Percentiles rank a stretch among this genome's conserved stretches.
Evolutionary conservation across 1,284 basidiomycete genomes (phyloP).

Genomic region (Schizophyllum commune): DNA sequence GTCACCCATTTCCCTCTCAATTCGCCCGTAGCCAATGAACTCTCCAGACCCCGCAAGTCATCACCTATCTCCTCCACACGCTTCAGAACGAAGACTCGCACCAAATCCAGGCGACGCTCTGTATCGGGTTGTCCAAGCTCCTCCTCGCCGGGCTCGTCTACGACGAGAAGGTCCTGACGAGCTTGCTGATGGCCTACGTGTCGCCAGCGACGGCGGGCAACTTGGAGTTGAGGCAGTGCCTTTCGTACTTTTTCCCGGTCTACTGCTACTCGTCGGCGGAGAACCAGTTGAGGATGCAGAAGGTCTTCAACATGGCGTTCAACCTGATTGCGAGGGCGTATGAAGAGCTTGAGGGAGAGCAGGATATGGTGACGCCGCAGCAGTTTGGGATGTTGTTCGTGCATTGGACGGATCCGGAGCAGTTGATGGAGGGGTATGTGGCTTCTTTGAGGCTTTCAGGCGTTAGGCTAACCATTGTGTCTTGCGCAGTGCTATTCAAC

Average conservation of each 20-base stretch:
- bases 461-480: conserved; percentile 1
- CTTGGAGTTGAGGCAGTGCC: conserved; percentile 83
- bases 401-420: conserved; percentile 92
- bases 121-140: conserved; percentile 85
- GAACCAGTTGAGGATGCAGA: conserved; percentile 76
- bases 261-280: conserved; percentile 81
- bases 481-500: conserved; percentile 17
- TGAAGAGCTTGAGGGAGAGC: conserved; percentile 66
- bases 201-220: conserved; percentile 84
- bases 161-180: conserved; percentile 65
- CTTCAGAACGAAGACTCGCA: conserved; percentile 71
- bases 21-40: not conserved
- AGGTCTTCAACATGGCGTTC: conserved; percentile 69
- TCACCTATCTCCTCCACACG: conserved; percentile 70
- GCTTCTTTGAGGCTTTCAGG: not conserved
- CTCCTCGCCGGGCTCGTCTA: conserved; percentile 79
- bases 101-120: conserved; percentile 74
- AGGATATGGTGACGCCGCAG: conserved; percentile 73
- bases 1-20: conserved; percentile 14
- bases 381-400: conserved; percentile 82
- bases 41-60: not conserved
- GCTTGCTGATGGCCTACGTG: conserved; percentile 79
- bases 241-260: conserved; percentile 94
- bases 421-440: conserved; percentile 44
- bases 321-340: conserved; percentile 63